Evolutionary conservation across 164 flowering plant species (phyloP), one percentile per base, ranked within the genome.

Genomic region (Litsea cubeba): DNA sequence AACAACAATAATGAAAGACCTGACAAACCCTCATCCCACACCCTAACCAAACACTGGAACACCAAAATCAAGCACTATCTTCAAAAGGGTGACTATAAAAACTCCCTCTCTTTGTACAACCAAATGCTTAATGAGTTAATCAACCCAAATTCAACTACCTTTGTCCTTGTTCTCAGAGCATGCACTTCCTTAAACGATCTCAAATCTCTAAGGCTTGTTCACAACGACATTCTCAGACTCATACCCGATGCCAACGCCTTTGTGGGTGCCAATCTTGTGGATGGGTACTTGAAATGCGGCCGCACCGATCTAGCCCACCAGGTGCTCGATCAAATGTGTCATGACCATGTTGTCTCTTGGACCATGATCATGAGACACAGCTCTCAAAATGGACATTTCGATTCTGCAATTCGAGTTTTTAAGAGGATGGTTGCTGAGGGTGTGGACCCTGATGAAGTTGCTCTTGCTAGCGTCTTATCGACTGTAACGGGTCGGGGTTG

Each of bases 341-440:
- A 81, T 10, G 82, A 76, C 54, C 79, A 86, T 78, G 65, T 70
- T 12, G 78, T 81, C 7, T 81, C 87, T 50, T 88, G 88, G 89
- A 88, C 86, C 79, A 79, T 83, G 1, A 78, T 89, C 65, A 82
- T 88, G 62, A 79, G 81, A 77, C 85, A 87, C 40, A 80, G 72
- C 69, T 74, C 85, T 23, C 83, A 80, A 74, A 75, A 76, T 76
- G 82, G 82, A 1, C 74, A 74, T 0, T 73, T 71, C 20, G 54
- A 75, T 18, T 85, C 84, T 71, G 88, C 91, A 17, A 75, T 88
- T 70, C 72, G 75, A 74, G 81, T 54, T 54, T 68, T 86, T 3
- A 65, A 65, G 14, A 77, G 75, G 76, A 84, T 87, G 93, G 83
- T 79, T 12, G 81, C 65, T 2, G 74, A 72, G 57, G 22, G 76